Evolutionary conservation across 768 basidiomycete species (phyloP), one percentile per base, ranked within the genome.

Genomic region (Lanmaoa rubissima): DNA sequence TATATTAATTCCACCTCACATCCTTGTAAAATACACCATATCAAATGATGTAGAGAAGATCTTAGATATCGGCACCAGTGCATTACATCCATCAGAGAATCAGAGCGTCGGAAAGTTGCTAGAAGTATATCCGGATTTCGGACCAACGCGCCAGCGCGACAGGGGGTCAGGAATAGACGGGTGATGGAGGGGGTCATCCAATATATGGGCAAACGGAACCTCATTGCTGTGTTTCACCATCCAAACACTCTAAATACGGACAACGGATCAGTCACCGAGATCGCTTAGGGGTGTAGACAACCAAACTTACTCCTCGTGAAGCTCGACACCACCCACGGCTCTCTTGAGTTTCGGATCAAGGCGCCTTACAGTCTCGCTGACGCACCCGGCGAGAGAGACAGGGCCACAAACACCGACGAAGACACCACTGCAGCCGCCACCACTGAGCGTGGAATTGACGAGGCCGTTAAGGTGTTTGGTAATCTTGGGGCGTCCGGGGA

Each of bases 401-500:
- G 78, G 79, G 0, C 78, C 78, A 48, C 79, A 79, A 32, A 73
- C 72, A 8, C 76, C 76, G 14, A 79, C 73, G 28, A 80, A 68
- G 1, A 79, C 64, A 7, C 78, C 79, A 16, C 54, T 65, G 31
- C 48, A 26, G 2, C 65, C 62, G 1, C 77, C 78, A 0, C 74
- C 59, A 5, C 62, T 65, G 19, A 79, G 69, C 2, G 79, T 77
- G 13, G 74, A 65, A 4, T 65, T 64, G 41, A 83, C 75, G 4
- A 81, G 74, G 4, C 66, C 66, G 32, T 82, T 78, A 14, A 88
- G 65, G 45, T 80, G 69, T 51, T 74, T 79, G 16, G 57, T 61
- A 8, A 87, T 53, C 48, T 77, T 74, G 3, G 87, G 87, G 17
- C 86, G 78, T 11, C 83, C 81, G 1, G 83, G 73, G 6, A 68